Base-by-base conservation (phyloP, 225 moss, liverwort and hornwort genomes). In the Marchantia paleacea region DNA sequence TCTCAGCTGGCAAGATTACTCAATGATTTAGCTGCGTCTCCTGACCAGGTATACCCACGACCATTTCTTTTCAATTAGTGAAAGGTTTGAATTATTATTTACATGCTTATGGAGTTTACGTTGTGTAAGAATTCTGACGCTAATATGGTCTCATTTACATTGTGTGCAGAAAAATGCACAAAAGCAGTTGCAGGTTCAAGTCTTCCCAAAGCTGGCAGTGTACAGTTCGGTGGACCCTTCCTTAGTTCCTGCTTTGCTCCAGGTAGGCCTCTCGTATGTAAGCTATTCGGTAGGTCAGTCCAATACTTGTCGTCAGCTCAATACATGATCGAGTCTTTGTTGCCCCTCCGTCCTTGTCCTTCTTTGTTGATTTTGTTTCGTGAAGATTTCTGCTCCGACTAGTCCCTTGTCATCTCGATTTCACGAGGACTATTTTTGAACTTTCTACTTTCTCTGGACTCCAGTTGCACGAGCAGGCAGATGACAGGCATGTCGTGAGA, bases 221-320 rank as follows among this genome's bases (percentile, higher is more conserved):
- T 99, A 95, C 85, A 99, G 95, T 88, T 95, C 99, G 55, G 99
- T 99, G 12, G 99, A 99, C 81, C 99, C 99, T 51, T 93, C 99
- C 82, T 86, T 99, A 89, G 95, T 92, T 77, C 99, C 99, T 82
- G 90, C 99, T 64, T 84, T 99, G 30, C 92, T 99, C 70, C 90
- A 91, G 92, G 97, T 97, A 86, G 80, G 85, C 10, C 31, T 52
- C 51, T 3, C 64, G 11, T 57, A 57, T 57, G 57, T 19, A 57
- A 57, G 8, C 4, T 57, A 19, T 39, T 39, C 39, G 39, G 39
- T 39, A 39, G 39, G 39, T 39, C 39, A 39, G 39, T 39, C 39
- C 2, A 39, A 5, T 2, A 39, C 3, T 39, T 39, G 2, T 39
- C 39, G 3, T 39, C 39, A 39, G 39, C 39, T 39, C 39, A 39